phyloP scores from a whole-genome alignment of 371 early-diverging fungal genomes.

The Apophysomyces ossiformis region DNA sequence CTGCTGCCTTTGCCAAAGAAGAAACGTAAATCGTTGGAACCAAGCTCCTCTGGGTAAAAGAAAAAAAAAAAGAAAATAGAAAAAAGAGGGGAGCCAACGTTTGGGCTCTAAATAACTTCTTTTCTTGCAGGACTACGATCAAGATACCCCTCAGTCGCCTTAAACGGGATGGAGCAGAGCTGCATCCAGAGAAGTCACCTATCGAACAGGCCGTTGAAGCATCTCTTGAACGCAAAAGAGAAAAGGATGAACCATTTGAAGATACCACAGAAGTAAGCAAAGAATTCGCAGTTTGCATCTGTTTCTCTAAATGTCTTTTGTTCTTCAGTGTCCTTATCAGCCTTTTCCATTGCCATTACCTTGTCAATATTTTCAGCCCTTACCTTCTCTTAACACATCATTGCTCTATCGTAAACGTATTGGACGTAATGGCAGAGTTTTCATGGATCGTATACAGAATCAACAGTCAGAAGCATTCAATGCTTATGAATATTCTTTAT shows the following conservation, averaged over 20 bases:
- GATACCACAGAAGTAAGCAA: conserved; percentile 54
- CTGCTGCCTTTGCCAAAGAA: conserved; percentile 41
- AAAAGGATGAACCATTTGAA: conserved; percentile 49
- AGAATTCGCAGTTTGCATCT: not conserved
- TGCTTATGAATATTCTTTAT: not conserved
- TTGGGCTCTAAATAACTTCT: not conserved
- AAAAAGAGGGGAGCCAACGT: too few species aligned
- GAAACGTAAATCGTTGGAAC: conserved; percentile 39
- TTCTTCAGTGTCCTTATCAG: conserved; percentile 52
- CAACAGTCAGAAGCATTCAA: conserved; percentile 1
- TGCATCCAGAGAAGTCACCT: conserved; percentile 21
- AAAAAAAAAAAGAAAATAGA: not conserved
- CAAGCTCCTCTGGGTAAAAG: conserved; percentile 33
- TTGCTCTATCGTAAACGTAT: conserved; percentile 54
- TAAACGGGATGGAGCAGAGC: conserved; percentile 16
- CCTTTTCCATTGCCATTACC: conserved; percentile 49
- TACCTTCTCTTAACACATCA: conserved; percentile 26
- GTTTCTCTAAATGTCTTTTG: not conserved
- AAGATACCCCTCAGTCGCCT: conserved; percentile 34
- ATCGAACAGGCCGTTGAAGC: conserved; percentile 35
- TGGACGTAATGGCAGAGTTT: conserved; percentile 65
- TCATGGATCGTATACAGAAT: conserved; percentile 50
- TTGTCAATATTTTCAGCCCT: conserved; percentile 38
- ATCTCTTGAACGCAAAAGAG: conserved; percentile 44
- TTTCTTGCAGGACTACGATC: conserved; percentile 26